Conservation (phyloP, 2,329 filamentous ascomycete genomes). For the Botryosphaeria dothidea region DNA sequence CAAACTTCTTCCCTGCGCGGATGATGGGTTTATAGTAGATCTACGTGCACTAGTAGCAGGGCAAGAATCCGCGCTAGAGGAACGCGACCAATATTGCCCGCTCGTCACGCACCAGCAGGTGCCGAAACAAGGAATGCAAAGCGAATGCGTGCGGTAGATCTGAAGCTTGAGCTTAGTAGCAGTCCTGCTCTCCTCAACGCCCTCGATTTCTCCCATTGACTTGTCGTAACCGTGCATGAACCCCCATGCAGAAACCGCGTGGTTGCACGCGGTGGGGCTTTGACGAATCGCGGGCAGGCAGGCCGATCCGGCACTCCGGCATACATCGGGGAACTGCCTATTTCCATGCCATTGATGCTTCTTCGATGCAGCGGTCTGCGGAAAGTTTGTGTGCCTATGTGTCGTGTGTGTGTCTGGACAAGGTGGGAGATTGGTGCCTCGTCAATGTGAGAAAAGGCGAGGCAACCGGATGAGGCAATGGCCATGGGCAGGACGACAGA, state of each 20-base stretch:
- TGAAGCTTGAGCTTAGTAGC: constrained; percentile 7
- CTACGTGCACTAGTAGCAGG: background rate
- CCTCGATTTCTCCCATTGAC: background rate
- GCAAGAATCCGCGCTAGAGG: background rate
- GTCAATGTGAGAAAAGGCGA: background rate
- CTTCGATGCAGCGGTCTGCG: background rate
- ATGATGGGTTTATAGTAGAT: constrained; percentile 10
- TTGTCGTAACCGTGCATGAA: background rate
- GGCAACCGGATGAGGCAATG: background rate
- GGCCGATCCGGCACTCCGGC: constrained; percentile 5
- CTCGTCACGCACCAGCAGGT: background rate
- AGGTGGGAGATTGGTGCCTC: background rate
- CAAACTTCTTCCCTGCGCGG: background rate
- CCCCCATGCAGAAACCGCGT: background rate
- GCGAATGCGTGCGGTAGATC: background rate
- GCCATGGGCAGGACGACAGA: background rate
- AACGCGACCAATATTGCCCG: background rate
- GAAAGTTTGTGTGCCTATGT: background rate
- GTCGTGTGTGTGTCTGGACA: background rate
- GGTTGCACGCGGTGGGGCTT: background rate
- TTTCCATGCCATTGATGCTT: background rate
- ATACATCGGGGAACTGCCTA: background rate
- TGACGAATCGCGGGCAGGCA: background rate
- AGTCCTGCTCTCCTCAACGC: background rate
- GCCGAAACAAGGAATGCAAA: background rate